A percentile compares a stretch with the other conserved stretches of the same genome.
phyloP scores from a whole-genome alignment of 108 stramenopile genomes.

The Parietichytrium sp. region DNA sequence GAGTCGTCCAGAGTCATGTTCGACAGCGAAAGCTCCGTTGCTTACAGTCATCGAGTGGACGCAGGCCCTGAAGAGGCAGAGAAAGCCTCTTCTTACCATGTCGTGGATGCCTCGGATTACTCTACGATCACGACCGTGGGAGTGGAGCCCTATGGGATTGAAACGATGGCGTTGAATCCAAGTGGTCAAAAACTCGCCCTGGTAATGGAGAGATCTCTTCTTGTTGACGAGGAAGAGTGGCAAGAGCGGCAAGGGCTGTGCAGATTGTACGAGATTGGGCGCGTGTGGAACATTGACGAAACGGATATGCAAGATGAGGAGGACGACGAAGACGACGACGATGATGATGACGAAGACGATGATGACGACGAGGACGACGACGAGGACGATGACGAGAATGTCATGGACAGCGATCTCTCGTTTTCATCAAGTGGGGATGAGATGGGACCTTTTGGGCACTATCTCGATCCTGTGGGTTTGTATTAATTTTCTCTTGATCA shows the following conservation, averaged over 20 bases:
- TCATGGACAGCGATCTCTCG: not conserved
- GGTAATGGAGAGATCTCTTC: not conserved
- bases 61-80: no score
- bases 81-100: no score
- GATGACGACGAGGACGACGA: not conserved
- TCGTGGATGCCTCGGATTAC: constrained; percentile 12
- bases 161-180: not conserved
- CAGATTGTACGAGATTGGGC: constrained; percentile 7
- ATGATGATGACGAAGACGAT: constrained; percentile 19
- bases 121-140: constrained; percentile 4
- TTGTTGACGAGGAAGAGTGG: not conserved
- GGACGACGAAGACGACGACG: not conserved
- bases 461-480: no score
- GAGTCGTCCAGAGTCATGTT: not conserved
- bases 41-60: constrained; percentile 25
- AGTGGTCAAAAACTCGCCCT: constrained; percentile 13
- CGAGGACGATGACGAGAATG: not conserved
- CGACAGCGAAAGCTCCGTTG: constrained; percentile 15
- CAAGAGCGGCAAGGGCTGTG: not conserved
- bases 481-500: no score
- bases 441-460: no score
- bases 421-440: no score
- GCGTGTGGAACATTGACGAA: not conserved
- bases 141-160: not conserved
- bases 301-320: not conserved